Percentiles rank a stretch among this genome's conserved stretches.
These are phyloP conservation scores for Pisolithus marmoratus DNA, from an alignment of 768 basidiomycete species.

Conservation along the genomic window DNA sequence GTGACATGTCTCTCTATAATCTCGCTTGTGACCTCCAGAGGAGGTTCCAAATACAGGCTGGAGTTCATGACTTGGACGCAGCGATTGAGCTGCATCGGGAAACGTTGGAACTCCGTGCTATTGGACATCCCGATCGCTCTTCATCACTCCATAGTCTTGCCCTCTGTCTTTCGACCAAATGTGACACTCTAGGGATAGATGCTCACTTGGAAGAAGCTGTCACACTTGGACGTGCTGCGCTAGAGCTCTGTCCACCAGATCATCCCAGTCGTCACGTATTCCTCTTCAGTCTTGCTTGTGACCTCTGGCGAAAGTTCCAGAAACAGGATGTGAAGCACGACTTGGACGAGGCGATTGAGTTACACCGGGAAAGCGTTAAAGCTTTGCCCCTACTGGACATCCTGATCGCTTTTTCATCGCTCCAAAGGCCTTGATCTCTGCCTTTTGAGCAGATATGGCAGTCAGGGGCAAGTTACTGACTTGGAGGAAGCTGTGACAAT, in stretches of 20 bases:
- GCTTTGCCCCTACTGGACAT: too few species aligned
- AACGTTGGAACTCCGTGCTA: conserved; percentile 7
- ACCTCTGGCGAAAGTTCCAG: too few species aligned
- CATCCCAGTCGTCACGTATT: background rate
- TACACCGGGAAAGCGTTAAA: too few species aligned
- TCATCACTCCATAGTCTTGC: conserved; percentile 9
- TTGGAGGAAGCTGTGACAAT: too few species aligned
- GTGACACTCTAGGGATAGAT: background rate
- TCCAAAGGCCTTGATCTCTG: too few species aligned
- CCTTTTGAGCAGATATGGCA: too few species aligned
- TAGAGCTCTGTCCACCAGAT: background rate
- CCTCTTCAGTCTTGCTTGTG: too few species aligned
- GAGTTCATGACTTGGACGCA: conserved; percentile 10
- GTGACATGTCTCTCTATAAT: conserved; percentile 2
- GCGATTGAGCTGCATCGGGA: conserved; percentile 4
- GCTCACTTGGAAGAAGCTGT: background rate
- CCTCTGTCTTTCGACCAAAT: background rate
- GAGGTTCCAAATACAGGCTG: conserved; percentile 7
- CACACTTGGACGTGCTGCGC: background rate
- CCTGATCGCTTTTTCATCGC: too few species aligned
- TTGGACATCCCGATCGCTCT: conserved; percentile 4
- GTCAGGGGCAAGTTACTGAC: too few species aligned
- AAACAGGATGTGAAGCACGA: too few species aligned
- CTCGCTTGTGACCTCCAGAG: conserved; percentile 7
- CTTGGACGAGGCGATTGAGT: too few species aligned